phyloP scores from a whole-genome alignment of 2,329 filamentous ascomycete genomes.

The Cryoendolithus antarcticus region DNA sequence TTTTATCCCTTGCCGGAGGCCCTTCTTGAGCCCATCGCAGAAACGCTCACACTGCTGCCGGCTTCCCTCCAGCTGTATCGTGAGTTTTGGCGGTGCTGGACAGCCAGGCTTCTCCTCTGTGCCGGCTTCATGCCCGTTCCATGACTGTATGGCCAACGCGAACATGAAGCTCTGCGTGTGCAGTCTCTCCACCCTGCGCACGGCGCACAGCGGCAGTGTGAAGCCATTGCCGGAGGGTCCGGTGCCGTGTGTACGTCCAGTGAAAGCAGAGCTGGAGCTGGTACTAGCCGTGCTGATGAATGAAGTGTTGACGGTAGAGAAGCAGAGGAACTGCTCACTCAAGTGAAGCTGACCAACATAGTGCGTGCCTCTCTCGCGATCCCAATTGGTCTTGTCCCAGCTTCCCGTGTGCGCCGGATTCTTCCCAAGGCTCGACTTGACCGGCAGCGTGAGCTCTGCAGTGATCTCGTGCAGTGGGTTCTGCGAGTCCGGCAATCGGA shows the following conservation, averaged over 20 bases:
- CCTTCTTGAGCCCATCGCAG: constrained; percentile 89
- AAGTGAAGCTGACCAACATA: constrained; percentile 89
- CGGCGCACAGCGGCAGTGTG: constrained; percentile 81
- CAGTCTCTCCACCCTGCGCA: constrained; percentile 80
- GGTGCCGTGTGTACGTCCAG: constrained; percentile 82
- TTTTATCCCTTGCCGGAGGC: constrained; percentile 72
- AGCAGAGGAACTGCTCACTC: constrained; percentile 90
- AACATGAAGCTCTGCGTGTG: constrained; percentile 90
- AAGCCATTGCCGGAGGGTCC: constrained; percentile 93
- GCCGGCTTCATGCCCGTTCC: constrained; percentile 36
- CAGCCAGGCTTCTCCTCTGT: constrained; percentile 33
- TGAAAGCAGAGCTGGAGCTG: constrained; percentile 70
- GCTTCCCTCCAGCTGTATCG: constrained; percentile 79
- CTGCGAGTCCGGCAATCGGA: constrained; percentile 84
- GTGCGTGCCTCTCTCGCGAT: constrained; percentile 48
- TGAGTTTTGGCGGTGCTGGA: constrained; percentile 72
- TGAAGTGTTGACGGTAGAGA: constrained; percentile 84
- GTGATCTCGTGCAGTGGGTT: constrained; percentile 92
- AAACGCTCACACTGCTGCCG: constrained; percentile 86
- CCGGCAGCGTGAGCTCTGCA: constrained; percentile 77
- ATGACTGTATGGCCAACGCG: constrained; percentile 79
- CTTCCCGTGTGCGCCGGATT: constrained; percentile 22
- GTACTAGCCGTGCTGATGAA: constrained; percentile 71
- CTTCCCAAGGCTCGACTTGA: constrained; percentile 39
- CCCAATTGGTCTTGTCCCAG: constrained; percentile 54